Evolutionary conservation across 176 grass and related monocot species (phyloP).

Genomic region (Musa troglodytarum): DNA sequence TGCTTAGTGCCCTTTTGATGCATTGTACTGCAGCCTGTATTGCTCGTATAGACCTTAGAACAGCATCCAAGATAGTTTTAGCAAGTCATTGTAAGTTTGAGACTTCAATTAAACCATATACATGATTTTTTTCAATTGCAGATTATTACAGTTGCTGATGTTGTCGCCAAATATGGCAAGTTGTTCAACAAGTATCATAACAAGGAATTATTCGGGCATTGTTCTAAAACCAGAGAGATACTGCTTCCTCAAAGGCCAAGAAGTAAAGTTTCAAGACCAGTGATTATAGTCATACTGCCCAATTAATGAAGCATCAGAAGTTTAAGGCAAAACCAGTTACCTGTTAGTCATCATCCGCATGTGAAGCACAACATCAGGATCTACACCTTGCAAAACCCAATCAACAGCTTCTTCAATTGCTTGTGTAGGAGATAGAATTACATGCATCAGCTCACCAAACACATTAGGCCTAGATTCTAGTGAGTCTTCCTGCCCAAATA

Average conservation of each 20-base stretch:
- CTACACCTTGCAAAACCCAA: conserved; percentile 46
- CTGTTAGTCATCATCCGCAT: conserved; percentile 87
- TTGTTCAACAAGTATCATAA: background rate
- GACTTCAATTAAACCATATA: background rate
- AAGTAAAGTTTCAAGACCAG: background rate
- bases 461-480: conserved; percentile 58
- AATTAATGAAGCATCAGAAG: too few relatives aligned
- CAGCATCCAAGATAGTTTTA: conserved; percentile 26
- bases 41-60: conserved; percentile 56
- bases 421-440: conserved; percentile 50
- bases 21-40: conserved; percentile 74
- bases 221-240: background rate
- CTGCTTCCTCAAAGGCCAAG: background rate
- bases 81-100: background rate
- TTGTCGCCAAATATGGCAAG: background rate
- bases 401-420: conserved; percentile 49
- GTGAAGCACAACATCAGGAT: conserved; percentile 79
- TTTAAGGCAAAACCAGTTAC: conserved; percentile 15
- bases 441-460: conserved; percentile 79
- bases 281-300: too few relatives aligned
- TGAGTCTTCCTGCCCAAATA: conserved; percentile 44
- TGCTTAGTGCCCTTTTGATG: conserved; percentile 60
- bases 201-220: background rate
- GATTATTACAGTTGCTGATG: background rate
- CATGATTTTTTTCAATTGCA: background rate